Base-by-base conservation (phyloP, 805 yeast species). In the Starmerella cellae region DNA sequence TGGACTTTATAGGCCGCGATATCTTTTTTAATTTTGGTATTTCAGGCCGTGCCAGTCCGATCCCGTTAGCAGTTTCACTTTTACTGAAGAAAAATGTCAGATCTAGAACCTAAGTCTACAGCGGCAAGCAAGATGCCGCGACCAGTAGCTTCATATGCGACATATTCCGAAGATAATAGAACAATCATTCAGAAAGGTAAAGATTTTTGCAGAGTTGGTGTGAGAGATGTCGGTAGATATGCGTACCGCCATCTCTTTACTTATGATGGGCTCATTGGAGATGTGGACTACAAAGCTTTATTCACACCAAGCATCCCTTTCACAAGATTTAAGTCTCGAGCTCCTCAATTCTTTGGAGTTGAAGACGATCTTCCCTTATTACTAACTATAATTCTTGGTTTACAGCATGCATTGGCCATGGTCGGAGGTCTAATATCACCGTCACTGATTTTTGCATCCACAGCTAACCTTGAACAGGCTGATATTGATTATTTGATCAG, bases 371-470 rank as follows among this genome's bases (percentile, higher is more conserved):
- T 87, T 74, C 96, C 96, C 1, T 52, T 84, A n/a, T 52, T 80
- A 6, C 65, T 85, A 44, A 94, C 93, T 1, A 59, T 80, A 44
- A 43, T 85, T 10, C 69, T 87, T 27, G 95, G 96, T 16, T 69
- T 85, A 48, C 95, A 85, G 64, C 96, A 85, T 58, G 65, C 94
- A 1, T 60, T 85, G 50, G 76, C 95, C 21, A 85, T 87, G 95
- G 64, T 85, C 63, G 95, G 95, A 14, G 95, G 95, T 55, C 73
- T 85, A 39, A 79, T 81, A 29, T 67, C 91, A 6, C 94, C 95
- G 8, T 88, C 94, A 2, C 63, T 85, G 42, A 66, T 85, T 50
- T 80, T 83, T 38, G 66, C 85, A 0, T 53, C 68, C 11, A 60
- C 71, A 22, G 88, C 88, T 8, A 69, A 80, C 57, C 66, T 85